A percentile compares a stretch with the other conserved stretches of the same genome.
Evolutionary conservation across 768 basidiomycete species (phyloP).

Genomic region (Termitomyces bulborhizus): DNA sequence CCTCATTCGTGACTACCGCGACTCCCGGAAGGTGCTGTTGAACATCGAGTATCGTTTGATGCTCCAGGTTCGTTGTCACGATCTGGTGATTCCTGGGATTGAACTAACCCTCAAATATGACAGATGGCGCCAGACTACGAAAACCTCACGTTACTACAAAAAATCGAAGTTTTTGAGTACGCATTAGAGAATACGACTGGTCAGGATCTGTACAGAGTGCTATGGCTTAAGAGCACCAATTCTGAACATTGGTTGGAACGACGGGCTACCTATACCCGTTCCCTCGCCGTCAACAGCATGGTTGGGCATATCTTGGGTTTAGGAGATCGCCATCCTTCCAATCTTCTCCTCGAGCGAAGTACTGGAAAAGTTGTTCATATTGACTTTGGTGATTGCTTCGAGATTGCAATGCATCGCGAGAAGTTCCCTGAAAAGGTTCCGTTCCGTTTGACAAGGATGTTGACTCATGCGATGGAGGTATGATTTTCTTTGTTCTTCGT

Average conservation of each 20-base stretch:
- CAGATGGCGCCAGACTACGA: conserved; percentile 99
- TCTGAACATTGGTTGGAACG: conserved; percentile 99
- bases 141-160: conserved; percentile 87
- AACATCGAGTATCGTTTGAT: conserved; percentile 99
- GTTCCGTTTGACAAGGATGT: conserved; percentile 96
- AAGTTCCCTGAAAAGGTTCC: conserved; percentile 99
- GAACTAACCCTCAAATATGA: neutral
- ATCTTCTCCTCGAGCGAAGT: conserved; percentile 84
- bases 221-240: conserved; percentile 93
- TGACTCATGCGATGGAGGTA: conserved; percentile 99
- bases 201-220: conserved; percentile 92
- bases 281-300: conserved; percentile 96
- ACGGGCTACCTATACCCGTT: conserved; percentile 91
- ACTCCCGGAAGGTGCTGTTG: conserved; percentile 90
- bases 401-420: conserved; percentile 95
- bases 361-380: conserved; percentile 96
- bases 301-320: conserved; percentile 96
- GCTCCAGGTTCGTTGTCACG: conserved; percentile 64
- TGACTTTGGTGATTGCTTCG: conserved; percentile 97
- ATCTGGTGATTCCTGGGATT: neutral
- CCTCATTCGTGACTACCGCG: conserved; percentile 92
- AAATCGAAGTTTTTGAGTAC: conserved; percentile 99
- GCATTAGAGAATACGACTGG: conserved; percentile 98
- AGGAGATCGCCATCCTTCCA: conserved; percentile 97
- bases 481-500: conserved; percentile 12